A percentile compares a stretch with the other conserved stretches of the same genome.
Conservation (phyloP, 768 basidiomycete genomes). For the Russula lepida region DNA sequence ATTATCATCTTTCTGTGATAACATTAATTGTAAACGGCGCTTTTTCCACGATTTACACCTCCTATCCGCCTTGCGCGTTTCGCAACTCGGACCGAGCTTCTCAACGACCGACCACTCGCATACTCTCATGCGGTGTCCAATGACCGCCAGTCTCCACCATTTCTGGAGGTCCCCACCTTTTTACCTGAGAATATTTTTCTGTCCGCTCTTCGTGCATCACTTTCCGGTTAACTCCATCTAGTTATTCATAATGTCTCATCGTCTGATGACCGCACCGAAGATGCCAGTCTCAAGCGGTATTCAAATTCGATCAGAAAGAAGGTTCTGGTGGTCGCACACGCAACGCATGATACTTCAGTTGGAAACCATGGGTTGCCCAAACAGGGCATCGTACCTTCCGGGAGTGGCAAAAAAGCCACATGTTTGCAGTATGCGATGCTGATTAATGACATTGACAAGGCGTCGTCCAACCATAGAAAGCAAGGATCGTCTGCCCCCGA, state of each 20-base stretch:
- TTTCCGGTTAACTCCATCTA: neutral
- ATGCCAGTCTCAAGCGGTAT: neutral
- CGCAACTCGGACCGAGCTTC: conserved; percentile 1
- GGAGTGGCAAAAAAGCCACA: neutral
- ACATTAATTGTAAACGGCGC: neutral
- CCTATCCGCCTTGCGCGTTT: neutral
- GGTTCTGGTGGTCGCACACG: neutral
- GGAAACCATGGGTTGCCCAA: neutral
- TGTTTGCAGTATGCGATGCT: neutral
- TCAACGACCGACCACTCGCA: neutral
- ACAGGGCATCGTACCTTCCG: neutral
- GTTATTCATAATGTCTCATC: neutral
- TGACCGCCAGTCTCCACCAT: neutral
- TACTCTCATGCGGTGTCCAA: conserved; percentile 4
- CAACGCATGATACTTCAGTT: neutral
- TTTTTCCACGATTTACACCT: neutral
- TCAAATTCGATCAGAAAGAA: neutral
- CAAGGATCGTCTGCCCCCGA: neutral
- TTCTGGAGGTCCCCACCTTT: neutral
- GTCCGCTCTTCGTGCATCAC: neutral
- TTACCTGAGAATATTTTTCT: neutral
- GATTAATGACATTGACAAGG: neutral
- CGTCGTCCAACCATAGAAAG: neutral
- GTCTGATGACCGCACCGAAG: neutral
- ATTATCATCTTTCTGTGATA: neutral